These are phyloP conservation scores for Calonectria montana DNA, from an alignment of 2,329 filamentous ascomycete genomes.

Conservation along the genomic window DNA sequence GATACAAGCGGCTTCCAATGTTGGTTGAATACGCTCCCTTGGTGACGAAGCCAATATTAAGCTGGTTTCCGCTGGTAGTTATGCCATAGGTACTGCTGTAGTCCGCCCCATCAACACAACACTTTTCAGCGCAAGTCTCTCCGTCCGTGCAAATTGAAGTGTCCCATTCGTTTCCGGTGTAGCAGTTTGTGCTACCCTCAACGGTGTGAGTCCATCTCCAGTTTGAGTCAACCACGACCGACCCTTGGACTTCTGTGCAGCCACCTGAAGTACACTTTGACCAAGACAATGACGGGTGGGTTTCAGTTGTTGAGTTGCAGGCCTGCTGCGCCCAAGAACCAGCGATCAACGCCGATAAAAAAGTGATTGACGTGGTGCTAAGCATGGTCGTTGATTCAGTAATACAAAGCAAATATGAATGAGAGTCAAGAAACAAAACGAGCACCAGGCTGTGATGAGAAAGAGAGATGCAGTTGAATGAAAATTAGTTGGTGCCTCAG, in stretches of 20 bases:
- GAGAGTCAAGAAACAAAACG: conserved; percentile 18
- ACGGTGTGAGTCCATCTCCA: conserved; percentile 69
- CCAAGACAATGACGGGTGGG: conserved; percentile 64
- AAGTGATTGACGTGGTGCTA: conserved; percentile 26
- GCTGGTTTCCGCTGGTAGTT: conserved; percentile 59
- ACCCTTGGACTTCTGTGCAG: conserved; percentile 61
- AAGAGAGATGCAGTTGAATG: conserved; percentile 20
- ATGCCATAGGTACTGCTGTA: conserved; percentile 64
- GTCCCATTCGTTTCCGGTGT: conserved; percentile 63
- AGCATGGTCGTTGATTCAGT: background rate
- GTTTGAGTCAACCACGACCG: conserved; percentile 68
- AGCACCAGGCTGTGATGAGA: conserved; percentile 30
- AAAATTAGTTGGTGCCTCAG: background rate
- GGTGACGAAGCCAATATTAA: conserved; percentile 68
- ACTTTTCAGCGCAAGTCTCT: conserved; percentile 57
- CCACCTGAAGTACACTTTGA: conserved; percentile 62
- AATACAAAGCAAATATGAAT: background rate
- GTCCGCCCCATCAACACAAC: conserved; percentile 64
- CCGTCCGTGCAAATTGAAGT: conserved; percentile 52
- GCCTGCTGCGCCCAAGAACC: conserved; percentile 58
- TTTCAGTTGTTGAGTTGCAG: conserved; percentile 59
- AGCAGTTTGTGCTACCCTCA: conserved; percentile 64
- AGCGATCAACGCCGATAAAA: conserved; percentile 41
- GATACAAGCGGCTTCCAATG: conserved; percentile 68
- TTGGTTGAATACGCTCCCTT: conserved; percentile 58